Evolutionary conservation across 495 filamentous ascomycete species (phyloP).

Genomic region (Clavariopsis aquatica): DNA sequence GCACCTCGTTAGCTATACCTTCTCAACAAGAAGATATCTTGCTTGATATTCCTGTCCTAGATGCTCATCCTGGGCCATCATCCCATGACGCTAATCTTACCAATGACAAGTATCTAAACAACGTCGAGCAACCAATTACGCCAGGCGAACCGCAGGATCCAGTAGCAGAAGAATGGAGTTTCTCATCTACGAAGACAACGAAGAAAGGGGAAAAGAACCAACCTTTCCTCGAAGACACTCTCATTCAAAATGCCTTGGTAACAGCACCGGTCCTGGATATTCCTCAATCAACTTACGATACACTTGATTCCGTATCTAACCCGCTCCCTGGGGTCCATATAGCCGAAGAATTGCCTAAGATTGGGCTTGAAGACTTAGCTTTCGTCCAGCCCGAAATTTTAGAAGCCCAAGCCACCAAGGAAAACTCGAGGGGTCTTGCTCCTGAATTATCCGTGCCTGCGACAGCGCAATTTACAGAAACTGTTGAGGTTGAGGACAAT

Average conservation of each 20-base stretch:
- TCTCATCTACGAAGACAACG: constrained; percentile 12
- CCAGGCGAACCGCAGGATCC: constrained; percentile 14
- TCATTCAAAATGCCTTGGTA: too few relatives aligned
- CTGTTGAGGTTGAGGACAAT: background rate
- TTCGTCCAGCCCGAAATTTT: background rate
- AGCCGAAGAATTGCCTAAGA: background rate
- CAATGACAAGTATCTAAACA: background rate
- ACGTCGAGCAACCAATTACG: background rate
- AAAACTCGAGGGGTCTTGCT: background rate
- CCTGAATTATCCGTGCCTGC: background rate
- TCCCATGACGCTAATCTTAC: background rate
- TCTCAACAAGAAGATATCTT: background rate
- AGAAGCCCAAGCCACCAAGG: background rate
- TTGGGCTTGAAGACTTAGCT: background rate
- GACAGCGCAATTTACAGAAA: background rate
- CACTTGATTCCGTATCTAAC: too few relatives aligned
- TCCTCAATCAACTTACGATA: too few relatives aligned
- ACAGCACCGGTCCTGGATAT: too few relatives aligned
- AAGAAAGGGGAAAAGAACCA: constrained; percentile 27
- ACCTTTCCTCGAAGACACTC: constrained; percentile 20
- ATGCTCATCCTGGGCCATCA: background rate
- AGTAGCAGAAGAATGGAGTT: constrained; percentile 17
- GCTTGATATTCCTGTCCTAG: background rate
- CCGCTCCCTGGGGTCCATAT: background rate
- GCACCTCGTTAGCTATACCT: background rate